Evolutionary conservation across 768 basidiomycete species (phyloP), one percentile per base, ranked within the genome.

Genomic region (Lentinus tigrinus): DNA sequence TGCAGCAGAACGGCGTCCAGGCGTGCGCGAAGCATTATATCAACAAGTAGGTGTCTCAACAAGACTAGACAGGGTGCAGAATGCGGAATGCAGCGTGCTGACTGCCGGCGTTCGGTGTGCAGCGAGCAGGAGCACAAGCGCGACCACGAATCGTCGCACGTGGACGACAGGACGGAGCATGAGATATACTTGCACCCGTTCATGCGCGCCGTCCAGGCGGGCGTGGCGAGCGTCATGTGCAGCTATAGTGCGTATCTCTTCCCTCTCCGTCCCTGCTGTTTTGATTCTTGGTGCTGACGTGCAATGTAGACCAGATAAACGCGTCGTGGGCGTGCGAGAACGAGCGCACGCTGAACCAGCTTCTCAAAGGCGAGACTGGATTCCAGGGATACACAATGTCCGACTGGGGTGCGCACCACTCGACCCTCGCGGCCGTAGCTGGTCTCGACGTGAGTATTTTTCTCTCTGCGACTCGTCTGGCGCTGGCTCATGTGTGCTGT

Each of bases 1-100:
- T 95, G 74, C 94, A 97, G 67, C 65, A 75, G 23, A 80, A 73
- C 9, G 94, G 94, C 38, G 89, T 94, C 0, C 90, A 93, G 67
- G 91, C 93, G 0, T 91, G 88, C 57, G 91, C 91, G 10, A 95
- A 95, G 71, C 93, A 95, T 70, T 83, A 80, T 50, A 79, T 93
- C 61, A 84, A 86, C 72, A 90, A 90, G 87, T 88, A 54, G 36
- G 82, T 2, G 11, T 34, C 23, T 47, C 14, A 7, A 24, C 17
- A 17, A 34, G 4, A 13, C 21, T 53, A 21, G 14, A 27, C 4
- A 4, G 39, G 51, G n/a, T 37, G 39, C 7, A 2, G 2, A 3
- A 4, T 26, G 14, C 36, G 24, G 16, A 8, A 8, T n/a, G n/a
- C n/a, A n/a, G n/a, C n/a, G n/a, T n/a, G n/a, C n/a, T 31, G 31